Evolutionary conservation across 306 rosid species (phyloP).

Genomic region (Quercus parvula): DNA sequence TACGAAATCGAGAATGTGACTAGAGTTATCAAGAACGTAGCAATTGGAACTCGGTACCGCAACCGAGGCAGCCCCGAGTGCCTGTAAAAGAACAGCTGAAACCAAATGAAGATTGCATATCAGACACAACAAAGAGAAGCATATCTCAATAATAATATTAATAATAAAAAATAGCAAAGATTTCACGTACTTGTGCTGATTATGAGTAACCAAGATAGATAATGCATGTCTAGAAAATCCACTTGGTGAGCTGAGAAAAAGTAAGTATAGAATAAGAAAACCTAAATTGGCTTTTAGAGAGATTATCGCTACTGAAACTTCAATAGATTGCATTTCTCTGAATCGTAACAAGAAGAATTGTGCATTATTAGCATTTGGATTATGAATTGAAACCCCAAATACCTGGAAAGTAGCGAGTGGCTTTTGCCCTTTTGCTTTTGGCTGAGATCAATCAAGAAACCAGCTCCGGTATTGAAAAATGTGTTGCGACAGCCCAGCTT

Average conservation of each 20-base stretch:
- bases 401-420: no score
- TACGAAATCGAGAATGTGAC: conserved; percentile 90
- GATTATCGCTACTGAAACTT: no score
- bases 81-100: conserved; percentile 55
- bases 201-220: background rate
- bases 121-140: background rate
- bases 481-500: no score
- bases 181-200: conserved; percentile 17
- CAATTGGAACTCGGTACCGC: conserved; percentile 66
- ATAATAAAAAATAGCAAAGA: background rate
- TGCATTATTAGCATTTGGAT: no score
- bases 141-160: no score
- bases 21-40: conserved; percentile 72
- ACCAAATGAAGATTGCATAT: background rate
- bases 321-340: no score
- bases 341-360: no score
- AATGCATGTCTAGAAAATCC: background rate
- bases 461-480: no score
- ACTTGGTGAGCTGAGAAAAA: background rate
- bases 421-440: no score
- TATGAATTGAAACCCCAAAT: no score
- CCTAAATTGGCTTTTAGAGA: no score
- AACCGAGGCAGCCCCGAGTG: conserved; percentile 43
- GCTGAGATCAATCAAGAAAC: no score
- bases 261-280: background rate